Evolutionary conservation across 805 yeast species (phyloP), one percentile per base, ranked within the genome.

Genomic region (Pichia phayaonensis): DNA sequence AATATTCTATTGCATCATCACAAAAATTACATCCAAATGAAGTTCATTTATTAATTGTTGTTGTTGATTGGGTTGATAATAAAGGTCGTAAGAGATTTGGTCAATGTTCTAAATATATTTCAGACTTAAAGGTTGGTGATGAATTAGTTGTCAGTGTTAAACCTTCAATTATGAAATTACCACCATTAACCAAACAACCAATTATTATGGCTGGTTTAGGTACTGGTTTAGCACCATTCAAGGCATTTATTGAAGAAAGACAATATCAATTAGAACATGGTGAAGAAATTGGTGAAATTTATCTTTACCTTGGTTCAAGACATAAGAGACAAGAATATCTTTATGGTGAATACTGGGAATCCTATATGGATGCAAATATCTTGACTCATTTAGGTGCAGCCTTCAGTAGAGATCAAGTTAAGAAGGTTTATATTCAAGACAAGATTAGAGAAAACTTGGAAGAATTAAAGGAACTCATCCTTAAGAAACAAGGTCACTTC

Each of bases 271-370:
- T 83, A 63, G 79, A 84, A 59, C 95, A 90, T 66, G 98, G 98
- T 46, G 67, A 77, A 66, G 86, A 84, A 59, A 87, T 92, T 66
- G 98, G 98, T 47, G 92, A 86, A 49, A 80, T 90, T 50, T 90
- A 79, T 74, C 73, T 92, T 61, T 92, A 80, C 73, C 71, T 92
- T 69, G 98, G 98, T 58, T 87, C 97, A 44, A 86, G 98, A 73
- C 97, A 92, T 72, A 86, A 84, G 73, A 84, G 86, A 68, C 95
- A 92, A 71, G 98, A 92, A 72, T 92, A 92, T 63, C 77, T 92
- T 63, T 90, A 92, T 63, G 98, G 98, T 65, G 98, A 92, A 71
- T 75, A 90, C 58, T 92, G 97, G 95, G 98, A 92, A 73, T 96
- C 97, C 34, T 90, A 87, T 70, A 81, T 84, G 71, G 90, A 83